Evolutionary conservation across 1,284 basidiomycete genomes (phyloP).

Genomic region (Neolentinus lepideus): DNA sequence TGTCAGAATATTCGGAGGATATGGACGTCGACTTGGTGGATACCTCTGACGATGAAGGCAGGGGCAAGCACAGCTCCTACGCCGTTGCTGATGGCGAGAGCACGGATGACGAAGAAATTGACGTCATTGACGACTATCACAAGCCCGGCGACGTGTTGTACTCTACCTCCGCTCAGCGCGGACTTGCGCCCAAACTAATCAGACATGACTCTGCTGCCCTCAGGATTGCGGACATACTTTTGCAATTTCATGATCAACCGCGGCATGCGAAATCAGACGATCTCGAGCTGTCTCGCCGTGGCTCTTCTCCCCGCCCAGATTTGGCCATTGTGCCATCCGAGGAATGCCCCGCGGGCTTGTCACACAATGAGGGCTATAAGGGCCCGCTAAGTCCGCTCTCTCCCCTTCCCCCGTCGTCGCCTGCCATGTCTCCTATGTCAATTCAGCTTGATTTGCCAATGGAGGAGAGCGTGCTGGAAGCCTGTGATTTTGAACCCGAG

Average conservation of each 20-base stretch:
- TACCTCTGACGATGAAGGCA: slow-evolving; percentile 7
- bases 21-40: slow-evolving; percentile 10
- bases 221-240: neutral
- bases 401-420: slow-evolving; percentile 13
- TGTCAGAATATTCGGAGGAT: slow-evolving; percentile 9
- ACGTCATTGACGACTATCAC: neutral
- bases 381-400: slow-evolving; percentile 7
- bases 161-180: neutral
- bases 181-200: neutral
- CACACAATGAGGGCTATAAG: neutral
- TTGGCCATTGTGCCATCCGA: neutral
- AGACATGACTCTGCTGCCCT: neutral
- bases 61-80: slow-evolving; percentile 4
- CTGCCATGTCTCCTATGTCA: neutral
- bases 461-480: neutral
- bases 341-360: neutral
- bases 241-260: neutral
- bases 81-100: neutral
- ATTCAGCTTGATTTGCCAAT: neutral
- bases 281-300: neutral
- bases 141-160: neutral
- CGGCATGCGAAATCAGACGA: neutral
- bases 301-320: neutral
- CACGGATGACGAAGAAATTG: neutral
- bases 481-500: neutral